phyloP scores from a whole-genome alignment of 2,329 filamentous ascomycete genomes.

The Lithohypha guttulata region DNA sequence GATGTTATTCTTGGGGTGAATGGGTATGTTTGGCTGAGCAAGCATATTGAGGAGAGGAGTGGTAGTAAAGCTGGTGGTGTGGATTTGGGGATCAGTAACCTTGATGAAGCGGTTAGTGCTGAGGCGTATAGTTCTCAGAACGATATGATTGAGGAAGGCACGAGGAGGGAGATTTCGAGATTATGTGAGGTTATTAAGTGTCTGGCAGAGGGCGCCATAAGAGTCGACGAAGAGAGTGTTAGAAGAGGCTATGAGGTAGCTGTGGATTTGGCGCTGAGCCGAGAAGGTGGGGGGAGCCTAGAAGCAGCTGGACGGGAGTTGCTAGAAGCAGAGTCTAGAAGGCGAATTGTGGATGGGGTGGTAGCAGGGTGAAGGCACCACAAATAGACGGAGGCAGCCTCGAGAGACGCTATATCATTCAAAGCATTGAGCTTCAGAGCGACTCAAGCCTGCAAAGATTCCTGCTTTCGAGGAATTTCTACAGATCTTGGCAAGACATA shows the following conservation, averaged over 20 bases:
- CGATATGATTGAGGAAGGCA: conserved; percentile 64
- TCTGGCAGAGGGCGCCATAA: conserved; percentile 68
- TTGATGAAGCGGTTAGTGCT: conserved; percentile 77
- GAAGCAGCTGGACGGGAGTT: conserved; percentile 20
- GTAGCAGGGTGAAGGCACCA: conserved; percentile 15
- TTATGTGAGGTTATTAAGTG: conserved; percentile 72
- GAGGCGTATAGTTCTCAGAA: conserved; percentile 94
- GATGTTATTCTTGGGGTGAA: conserved; percentile 90
- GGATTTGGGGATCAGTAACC: conserved; percentile 56
- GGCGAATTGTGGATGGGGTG: conserved; percentile 19
- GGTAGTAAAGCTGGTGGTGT: conserved; percentile 31
- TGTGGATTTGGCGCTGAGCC: conserved; percentile 51
- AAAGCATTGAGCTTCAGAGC: too few relatives aligned
- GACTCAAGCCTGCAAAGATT: too few relatives aligned
- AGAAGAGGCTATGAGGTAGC: conserved; percentile 71
- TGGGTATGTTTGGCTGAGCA: conserved; percentile 91
- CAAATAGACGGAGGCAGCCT: too few relatives aligned
- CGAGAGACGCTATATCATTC: too few relatives aligned
- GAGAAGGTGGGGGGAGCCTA: conserved; percentile 30
- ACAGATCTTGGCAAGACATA: too few relatives aligned
- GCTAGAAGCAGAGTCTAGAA: conserved; percentile 14
- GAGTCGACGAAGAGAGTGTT: conserved; percentile 84
- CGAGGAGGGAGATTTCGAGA: conserved; percentile 78
- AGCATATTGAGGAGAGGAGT: conserved; percentile 57
- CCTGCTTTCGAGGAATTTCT: too few relatives aligned